Evolutionary conservation across 2,329 filamentous ascomycete species (phyloP), one percentile per base, ranked within the genome.

Genomic region (Ophiostoma fasciatum): DNA sequence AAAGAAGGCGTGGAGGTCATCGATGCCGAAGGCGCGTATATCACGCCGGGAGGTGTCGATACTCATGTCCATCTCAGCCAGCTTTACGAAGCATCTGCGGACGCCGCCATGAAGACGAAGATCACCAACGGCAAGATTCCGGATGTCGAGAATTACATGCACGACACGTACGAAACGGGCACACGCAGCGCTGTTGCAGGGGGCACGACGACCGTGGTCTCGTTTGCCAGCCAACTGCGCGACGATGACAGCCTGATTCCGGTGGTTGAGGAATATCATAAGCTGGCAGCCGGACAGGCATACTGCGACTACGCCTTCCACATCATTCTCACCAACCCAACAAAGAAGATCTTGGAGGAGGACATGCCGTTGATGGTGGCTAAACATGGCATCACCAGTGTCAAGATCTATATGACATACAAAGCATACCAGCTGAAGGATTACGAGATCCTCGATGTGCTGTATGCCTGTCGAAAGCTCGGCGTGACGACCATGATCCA

Each of bases 191-290:
- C 70, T 2, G 57, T 74, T 31, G 67, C 66, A 4, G 69, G 70
- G 6, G 70, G 69, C 15, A 74, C 64, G 12, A 75, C 71, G 0
- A 73, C 71, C 0, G 56, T 74, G 9, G 49, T 74, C 14, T 61
- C 68, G 0, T 75, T 76, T 47, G 71, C 68, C 0, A 59, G 62
- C 4, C 70, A 73, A 46, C 52, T 58, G 25, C 62, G 61, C 19
- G 44, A 51, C 3, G 58, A 68, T 12, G 51, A 54, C 5, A 62
- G 57, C 7, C 62, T 68, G 53, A 68, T 58, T 54, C 78, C 72
- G 52, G 83, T 79, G 54, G 81, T 73, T 36, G 70, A 61, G 37
- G 79, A 78, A 47, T 82, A 84, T 45, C 73, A 74, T 45, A 76
- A 71, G 27, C 84, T 71, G 19, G 76, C 64, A 31, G 61, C 60